Base-by-base conservation (phyloP, 139 green algal species). In the Haematococcus lacustris region DNA sequence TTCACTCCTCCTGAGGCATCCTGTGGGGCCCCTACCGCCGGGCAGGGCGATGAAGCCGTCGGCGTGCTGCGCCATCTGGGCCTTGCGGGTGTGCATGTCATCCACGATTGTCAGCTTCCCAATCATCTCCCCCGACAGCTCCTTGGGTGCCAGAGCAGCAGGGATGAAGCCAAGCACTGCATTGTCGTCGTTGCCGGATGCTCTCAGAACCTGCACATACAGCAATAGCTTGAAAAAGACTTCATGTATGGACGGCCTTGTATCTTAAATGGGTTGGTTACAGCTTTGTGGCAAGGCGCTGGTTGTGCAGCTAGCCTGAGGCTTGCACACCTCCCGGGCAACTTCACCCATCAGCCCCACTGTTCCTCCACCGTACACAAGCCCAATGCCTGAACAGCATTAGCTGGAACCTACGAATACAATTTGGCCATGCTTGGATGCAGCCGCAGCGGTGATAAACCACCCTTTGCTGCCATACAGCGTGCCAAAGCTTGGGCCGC, bases 41-140 rank as follows among this genome's bases (percentile, higher is more conserved):
- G 91, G 91, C 53, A 97, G 73, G 5, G 78, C 85, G n/a, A 97
- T 87, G 80, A 97, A 96, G 28, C 81, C 91, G 63, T 97, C 88
- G 0, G 88, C 81, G 38, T 88, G 68, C 4, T 83, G 71, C 51
- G 87, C 85, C 91, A 97, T 97, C 65, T 84, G 67, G 2, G 40
- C 61, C 82, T 94, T 96, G 63, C 90, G 79, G n/a, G 80, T 78
- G 74, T 96, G 90, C 88, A 94, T 96, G 74, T 91, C 85, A 1
- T 73, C 28, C 0, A 92, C 88, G 28, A 96, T 70, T 9, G 71
- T 38, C 5, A 78, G 67, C 37, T 71, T 53, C 28, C 76, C 76
- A 39, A 86, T 85, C 38, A 80, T 62, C 37, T 80, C 62, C 32
- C 74, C 71, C 28, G 71, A 82, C 37, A 83, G 59, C 70, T 83